A percentile compares a stretch with the other conserved stretches of the same genome.
Evolutionary conservation across 2,329 filamentous ascomycete species (phyloP).

Genomic region (Microdochium nivale): DNA sequence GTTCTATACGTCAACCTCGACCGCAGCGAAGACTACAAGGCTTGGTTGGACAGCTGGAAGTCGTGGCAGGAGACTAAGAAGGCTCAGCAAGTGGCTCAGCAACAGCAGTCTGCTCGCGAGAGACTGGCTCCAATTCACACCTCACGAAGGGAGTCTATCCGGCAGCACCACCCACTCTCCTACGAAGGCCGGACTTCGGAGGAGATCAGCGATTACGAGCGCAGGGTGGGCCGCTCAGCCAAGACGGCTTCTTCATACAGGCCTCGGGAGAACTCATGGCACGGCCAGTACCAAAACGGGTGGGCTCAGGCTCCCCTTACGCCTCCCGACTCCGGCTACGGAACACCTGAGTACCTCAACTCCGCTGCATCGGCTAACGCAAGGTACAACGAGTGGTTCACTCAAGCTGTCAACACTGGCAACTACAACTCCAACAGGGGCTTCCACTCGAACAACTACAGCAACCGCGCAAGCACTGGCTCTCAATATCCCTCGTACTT

Average conservation of each 20-base stretch:
- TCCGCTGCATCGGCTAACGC: constrained; percentile 46
- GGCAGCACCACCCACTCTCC: constrained; percentile 23
- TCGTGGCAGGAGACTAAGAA: constrained; percentile 49
- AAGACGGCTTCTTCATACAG: constrained; percentile 26
- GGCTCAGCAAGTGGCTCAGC: constrained; percentile 15
- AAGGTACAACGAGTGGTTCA: constrained; percentile 51
- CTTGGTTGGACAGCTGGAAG: constrained; percentile 53
- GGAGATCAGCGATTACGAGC: constrained; percentile 46
- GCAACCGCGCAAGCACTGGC: constrained; percentile 27
- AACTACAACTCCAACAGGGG: constrained; percentile 22
- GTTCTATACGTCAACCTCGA: constrained; percentile 79
- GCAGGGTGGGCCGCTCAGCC: constrained; percentile 17
- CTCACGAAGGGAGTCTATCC: constrained; percentile 31
- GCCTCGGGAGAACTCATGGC: constrained; percentile 34
- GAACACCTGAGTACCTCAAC: constrained; percentile 49
- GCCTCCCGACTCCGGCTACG: constrained; percentile 53
- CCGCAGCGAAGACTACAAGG: constrained; percentile 61
- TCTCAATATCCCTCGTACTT: constrained; percentile 34
- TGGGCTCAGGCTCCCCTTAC: constrained; percentile 41
- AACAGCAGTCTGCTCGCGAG: constrained; percentile 31
- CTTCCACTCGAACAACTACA: constrained; percentile 31
- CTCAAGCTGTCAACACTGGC: constrained; percentile 23
- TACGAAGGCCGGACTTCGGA: constrained; percentile 42
- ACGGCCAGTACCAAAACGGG: constrained; percentile 27
- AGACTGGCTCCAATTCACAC: constrained; percentile 39